Base-by-base conservation (phyloP, 2,329 filamentous ascomycete genomes). In the Penicillium sp. region DNA sequence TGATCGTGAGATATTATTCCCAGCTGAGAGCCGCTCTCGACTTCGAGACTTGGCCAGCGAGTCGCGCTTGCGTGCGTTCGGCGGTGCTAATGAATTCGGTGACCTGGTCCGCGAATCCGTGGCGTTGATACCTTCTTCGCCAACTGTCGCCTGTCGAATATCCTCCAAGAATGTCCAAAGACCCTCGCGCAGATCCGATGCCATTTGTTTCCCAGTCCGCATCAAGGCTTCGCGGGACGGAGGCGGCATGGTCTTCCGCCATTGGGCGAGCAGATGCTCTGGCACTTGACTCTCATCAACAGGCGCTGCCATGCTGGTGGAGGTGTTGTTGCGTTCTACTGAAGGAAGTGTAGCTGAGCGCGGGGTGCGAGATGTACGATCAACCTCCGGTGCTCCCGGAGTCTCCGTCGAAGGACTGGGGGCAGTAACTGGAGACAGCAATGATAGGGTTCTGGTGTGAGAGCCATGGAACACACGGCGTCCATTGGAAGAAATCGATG, bases 91-190 rank as follows among this genome's bases (percentile, higher is more conserved):
- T 25, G 50, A 51, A 11, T 41, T 47, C 47, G 54, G 25, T n/a
- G 52, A 45, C 44, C 58, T 48, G 39, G 56, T 52, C 41, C 66
- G 50, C 44, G 64, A 57, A 44, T 65, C 62, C 22, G 67, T 67
- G 28, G 79, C 81, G 43, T 73, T 79, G 46, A 87, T 78, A 11
- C 81, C 85, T 67, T 98, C 92, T 37, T 98, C 92, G 15, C 92
- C 92, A 5, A 98, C 88, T 0, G 92, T 95, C 10, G 90, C 93
- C 65, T 96, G 92, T 50, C 89, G 77, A 32, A 98, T 79, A 59
- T 98, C 92, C 61, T 96, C 92, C 42, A 95, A 80, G 64, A 98
- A 98, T 1, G 86, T 95, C 79, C 85, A 89, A 32, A 98, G 69
- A 2, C 92, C 90, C 35, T 92, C 79, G 60, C 82, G 86, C 62